A percentile compares a stretch with the other conserved stretches of the same genome.
Evolutionary conservation across 805 yeast species (phyloP).

Genomic region (Wickerhamiella brachini): DNA sequence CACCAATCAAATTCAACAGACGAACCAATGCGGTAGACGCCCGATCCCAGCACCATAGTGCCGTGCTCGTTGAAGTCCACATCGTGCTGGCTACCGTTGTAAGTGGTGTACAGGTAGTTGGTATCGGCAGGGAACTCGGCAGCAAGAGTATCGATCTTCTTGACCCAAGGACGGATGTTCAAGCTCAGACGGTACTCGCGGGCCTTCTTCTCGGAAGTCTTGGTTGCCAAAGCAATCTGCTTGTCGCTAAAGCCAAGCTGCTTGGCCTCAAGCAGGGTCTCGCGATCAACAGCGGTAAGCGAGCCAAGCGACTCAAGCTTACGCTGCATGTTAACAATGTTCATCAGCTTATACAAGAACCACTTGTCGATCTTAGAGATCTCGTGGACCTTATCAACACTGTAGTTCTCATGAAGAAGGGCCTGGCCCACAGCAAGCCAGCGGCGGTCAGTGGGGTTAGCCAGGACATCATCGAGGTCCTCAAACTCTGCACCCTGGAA

Average conservation of each 20-base stretch:
- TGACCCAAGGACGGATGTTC: constrained; percentile 83
- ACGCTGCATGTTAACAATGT: constrained; percentile 73
- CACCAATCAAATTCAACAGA: constrained; percentile 99
- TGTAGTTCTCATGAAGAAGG: constrained; percentile 72
- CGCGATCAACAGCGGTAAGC: constrained; percentile 42
- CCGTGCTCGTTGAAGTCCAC: constrained; percentile 80
- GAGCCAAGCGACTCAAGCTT: constrained; percentile 23
- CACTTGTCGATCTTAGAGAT: constrained; percentile 87
- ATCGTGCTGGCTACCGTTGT: constrained; percentile 80
- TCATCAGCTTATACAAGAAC: constrained; percentile 87
- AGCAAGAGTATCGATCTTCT: constrained; percentile 92
- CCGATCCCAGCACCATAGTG: constrained; percentile 92
- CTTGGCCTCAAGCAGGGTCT: constrained; percentile 58
- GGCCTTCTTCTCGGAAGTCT: constrained; percentile 62
- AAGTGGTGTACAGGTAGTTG: constrained; percentile 89
- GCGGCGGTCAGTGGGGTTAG: constrained; percentile 93
- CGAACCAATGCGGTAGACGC: constrained; percentile 97
- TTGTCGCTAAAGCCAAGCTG: constrained; percentile 90
- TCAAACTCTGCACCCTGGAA: constrained; percentile 74
- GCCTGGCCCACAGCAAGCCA: constrained; percentile 98
- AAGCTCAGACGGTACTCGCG: constrained; percentile 68
- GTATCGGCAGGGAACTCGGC: constrained; percentile 98
- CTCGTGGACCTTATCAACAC: constrained; percentile 87
- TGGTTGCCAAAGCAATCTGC: constrained; percentile 73
- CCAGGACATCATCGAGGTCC: constrained; percentile 78